Evolutionary conservation across 176 grass and related monocot species (phyloP), one percentile per base, ranked within the genome.

Genomic region (Oryza glumipatula): DNA sequence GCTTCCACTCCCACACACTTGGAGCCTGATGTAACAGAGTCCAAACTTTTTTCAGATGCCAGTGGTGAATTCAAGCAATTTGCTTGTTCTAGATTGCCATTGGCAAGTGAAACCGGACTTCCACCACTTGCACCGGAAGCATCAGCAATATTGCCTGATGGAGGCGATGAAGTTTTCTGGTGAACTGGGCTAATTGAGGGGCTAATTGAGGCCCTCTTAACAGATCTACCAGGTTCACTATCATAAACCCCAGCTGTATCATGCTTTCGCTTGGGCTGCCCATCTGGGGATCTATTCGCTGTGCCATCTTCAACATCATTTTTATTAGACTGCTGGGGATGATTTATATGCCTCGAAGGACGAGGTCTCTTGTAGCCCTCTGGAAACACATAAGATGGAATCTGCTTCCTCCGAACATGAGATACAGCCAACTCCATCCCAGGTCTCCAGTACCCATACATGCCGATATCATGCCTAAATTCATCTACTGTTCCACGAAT

Each of bases 401-500:
- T 91, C 51, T 94, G 88, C 84, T 89, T 99, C 68, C 94, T 92
- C 26, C 94, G 83, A 71, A 99, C 92, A 94, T 99, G 96, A 89
- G 91, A 96, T 54, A 99, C 96, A 73, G 91, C 92, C 74, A 99
- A 77, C 70, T 99, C 91, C 96, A 99, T 99, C 28, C 93, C 93
- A 49, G 94, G 94, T 39, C 96, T 96, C 93, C 93, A 99, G 78
- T 92, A 96, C 86, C 89, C 73, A 79, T 96, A 99, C 93, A 87
- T 77, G 83, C 86, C 86, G 48, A 99, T 94, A 16, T 87, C 83
- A 71, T 87, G 88, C 72, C 90, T 95, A 73, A 99, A 99, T 75
- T 99, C 97, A 21, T 99, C 97, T 46, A 99, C 97, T 9, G 97
- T 99, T 51, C 86, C 88, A 76, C 97, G 97, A 68, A 99, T 99